These are phyloP conservation scores for Blepharisma stoltei DNA, from an alignment of 73 alveolate species.

Conservation along the genomic window DNA sequence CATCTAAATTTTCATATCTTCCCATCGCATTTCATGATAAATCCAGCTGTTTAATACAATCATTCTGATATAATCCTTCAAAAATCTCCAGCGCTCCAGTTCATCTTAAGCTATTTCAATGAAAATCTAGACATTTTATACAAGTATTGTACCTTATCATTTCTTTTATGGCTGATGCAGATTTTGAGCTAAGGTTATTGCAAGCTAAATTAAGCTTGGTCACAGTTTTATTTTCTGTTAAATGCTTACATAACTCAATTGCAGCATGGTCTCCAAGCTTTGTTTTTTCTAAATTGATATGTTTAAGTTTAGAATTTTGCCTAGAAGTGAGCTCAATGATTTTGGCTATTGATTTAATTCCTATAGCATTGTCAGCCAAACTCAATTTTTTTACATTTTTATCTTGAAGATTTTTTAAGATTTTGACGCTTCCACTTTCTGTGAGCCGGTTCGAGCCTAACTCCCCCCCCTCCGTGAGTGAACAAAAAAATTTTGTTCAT, in stretches of 20 bases:
- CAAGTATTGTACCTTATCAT: constrained; percentile 1
- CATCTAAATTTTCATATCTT: constrained; percentile 8
- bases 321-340: not conserved
- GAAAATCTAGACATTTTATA: constrained; percentile 30
- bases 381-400: constrained; percentile 29
- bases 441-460: constrained; percentile 46
- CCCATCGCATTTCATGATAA: constrained; percentile 35
- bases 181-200: constrained; percentile 53
- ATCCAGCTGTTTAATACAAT: constrained; percentile 30
- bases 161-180: constrained; percentile 41
- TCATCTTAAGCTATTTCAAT: constrained; percentile 26
- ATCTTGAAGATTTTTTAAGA: constrained; percentile 7
- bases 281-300: constrained; percentile 64
- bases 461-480: too few species aligned
- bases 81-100: constrained; percentile 30
- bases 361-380: constrained; percentile 38
- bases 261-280: constrained; percentile 66
- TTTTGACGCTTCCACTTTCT: constrained; percentile 39
- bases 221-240: constrained; percentile 51
- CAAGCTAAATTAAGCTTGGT: constrained; percentile 52
- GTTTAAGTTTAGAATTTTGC: constrained; percentile 13
- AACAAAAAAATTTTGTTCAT: too few species aligned
- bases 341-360: constrained; percentile 4
- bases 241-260: constrained; percentile 41
- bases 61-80: constrained; percentile 32